Evolutionary conservation across 495 filamentous ascomycete genomes (phyloP).

Genomic region (Podospora anserina): DNA sequence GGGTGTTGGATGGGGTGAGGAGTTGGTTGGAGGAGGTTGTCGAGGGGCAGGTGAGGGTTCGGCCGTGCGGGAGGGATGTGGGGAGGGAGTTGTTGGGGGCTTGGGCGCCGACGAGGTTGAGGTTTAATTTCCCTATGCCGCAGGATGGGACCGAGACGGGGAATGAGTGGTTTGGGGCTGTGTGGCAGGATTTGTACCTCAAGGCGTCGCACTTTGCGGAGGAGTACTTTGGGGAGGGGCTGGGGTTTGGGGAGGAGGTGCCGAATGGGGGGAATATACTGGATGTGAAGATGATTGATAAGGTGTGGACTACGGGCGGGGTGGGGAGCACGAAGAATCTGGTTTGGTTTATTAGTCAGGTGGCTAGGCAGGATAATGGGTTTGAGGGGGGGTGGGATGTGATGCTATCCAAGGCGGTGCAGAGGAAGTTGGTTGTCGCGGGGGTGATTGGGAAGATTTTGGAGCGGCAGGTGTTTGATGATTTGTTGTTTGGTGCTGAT

Average conservation of each 20-base stretch:
- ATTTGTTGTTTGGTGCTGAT: constrained; percentile 44
- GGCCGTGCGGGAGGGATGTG: neutral
- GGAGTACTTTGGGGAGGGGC: neutral
- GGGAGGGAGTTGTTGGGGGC: neutral
- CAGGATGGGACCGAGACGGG: neutral
- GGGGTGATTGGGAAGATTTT: constrained; percentile 43
- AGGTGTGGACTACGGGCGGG: neutral
- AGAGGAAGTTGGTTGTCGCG: constrained; percentile 42
- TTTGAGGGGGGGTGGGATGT: constrained; percentile 39
- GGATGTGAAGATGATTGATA: neutral
- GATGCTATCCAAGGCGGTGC: constrained; percentile 31
- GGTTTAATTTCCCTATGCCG: neutral
- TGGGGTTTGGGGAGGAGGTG: neutral
- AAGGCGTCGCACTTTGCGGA: neutral
- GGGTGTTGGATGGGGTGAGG: neutral
- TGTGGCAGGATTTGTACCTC: neutral
- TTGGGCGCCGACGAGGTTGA: neutral
- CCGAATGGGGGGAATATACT: neutral
- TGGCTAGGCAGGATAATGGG: constrained; percentile 37
- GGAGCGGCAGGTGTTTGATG: constrained; percentile 42
- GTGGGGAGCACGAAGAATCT: neutral
- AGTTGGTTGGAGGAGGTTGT: neutral
- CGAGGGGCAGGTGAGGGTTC: neutral
- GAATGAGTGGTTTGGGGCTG: neutral
- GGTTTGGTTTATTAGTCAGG: constrained; percentile 30